Conservation (phyloP, 2,329 filamentous ascomycete species). For the Verticillium klebahnii region DNA sequence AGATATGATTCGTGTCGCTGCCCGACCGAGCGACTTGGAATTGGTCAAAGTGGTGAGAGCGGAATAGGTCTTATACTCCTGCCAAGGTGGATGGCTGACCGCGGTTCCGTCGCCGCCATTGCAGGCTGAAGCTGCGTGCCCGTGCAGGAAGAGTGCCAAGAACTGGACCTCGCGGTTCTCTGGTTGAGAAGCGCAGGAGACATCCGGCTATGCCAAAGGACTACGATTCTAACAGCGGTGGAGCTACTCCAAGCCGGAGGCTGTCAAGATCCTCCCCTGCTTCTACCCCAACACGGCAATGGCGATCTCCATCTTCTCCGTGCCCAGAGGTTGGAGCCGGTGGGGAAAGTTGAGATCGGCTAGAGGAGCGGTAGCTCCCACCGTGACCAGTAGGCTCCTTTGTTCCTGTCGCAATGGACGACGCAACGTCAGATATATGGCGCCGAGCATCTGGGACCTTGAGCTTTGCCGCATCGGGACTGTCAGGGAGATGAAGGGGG, state of each 20-base stretch:
- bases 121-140: not conserved
- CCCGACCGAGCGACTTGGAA: not conserved
- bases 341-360: not conserved
- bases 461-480: not conserved
- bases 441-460: constrained; percentile 8
- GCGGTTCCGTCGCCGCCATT: constrained; percentile 1
- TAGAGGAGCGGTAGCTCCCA: not conserved
- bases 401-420: not conserved
- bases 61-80: not conserved
- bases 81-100: constrained; percentile 6
- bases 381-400: not conserved
- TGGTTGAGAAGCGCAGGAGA: not conserved
- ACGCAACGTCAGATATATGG: constrained; percentile 2
- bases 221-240: not conserved
- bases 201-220: not conserved
- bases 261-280: not conserved
- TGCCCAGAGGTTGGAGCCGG: not conserved
- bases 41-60: not conserved
- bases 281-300: constrained; percentile 2
- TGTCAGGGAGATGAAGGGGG: not conserved
- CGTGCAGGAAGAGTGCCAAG: not conserved
- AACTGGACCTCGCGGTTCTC: not conserved
- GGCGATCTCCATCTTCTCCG: not conserved
- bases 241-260: constrained; percentile 1
- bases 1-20: not conserved